Evolutionary conservation across 306 rosid genomes (phyloP).

Genomic region (Prunus fruticosa): DNA sequence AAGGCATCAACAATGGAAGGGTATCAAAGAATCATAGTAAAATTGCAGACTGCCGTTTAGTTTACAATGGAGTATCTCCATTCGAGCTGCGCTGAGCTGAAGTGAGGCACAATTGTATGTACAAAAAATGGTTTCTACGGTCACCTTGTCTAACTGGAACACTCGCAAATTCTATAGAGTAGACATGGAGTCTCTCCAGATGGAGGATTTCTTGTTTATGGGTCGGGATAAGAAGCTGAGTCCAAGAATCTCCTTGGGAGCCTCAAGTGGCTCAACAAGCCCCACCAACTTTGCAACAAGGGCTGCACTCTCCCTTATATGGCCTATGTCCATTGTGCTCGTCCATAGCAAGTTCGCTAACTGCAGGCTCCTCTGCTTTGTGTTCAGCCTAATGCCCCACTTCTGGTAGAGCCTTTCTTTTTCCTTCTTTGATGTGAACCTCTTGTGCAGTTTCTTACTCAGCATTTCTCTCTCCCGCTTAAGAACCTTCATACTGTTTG

Average conservation of each 20-base stretch:
- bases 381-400: conserved; percentile 65
- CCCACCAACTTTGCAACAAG: conserved; percentile 78
- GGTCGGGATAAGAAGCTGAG: conserved; percentile 49
- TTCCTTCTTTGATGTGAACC: conserved; percentile 47
- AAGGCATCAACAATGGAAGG: neutral
- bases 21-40: neutral
- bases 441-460: conserved; percentile 65
- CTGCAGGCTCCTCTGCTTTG: conserved; percentile 70
- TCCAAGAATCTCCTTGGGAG: conserved; percentile 57
- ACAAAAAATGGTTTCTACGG: neutral
- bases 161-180: conserved; percentile 15
- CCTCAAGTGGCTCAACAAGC: conserved; percentile 39
- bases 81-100: neutral
- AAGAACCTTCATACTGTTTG: conserved; percentile 58
- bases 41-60: neutral
- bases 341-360: conserved; percentile 62
- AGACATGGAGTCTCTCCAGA: conserved; percentile 51
- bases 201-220: conserved; percentile 20
- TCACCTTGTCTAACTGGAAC: neutral
- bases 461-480: conserved; percentile 77
- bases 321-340: conserved; percentile 50
- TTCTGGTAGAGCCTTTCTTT: conserved; percentile 54
- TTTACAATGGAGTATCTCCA: neutral
- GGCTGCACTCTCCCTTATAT: conserved; percentile 61
- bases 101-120: neutral